Conservation (phyloP, 352 stramenopile species). For the Phytophthora aleatoria region DNA sequence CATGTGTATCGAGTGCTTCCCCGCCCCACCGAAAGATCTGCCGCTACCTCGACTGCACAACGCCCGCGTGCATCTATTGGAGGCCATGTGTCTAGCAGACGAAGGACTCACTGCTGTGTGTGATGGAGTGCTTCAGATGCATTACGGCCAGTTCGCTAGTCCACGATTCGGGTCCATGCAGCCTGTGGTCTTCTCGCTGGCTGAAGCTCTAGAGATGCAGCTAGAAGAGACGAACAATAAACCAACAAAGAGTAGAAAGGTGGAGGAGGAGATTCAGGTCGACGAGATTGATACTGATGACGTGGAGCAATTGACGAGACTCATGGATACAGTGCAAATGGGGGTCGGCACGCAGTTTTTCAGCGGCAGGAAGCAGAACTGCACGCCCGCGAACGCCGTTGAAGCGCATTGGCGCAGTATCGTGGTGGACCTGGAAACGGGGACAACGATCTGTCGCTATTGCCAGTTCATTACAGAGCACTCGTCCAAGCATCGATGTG, state of each 20-base stretch:
- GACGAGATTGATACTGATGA: constrained; percentile 22
- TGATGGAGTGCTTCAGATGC: constrained; percentile 31
- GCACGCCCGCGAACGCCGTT: constrained; percentile 20
- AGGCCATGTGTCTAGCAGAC: constrained; percentile 15
- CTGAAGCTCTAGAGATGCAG: constrained; percentile 18
- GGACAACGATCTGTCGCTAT: constrained; percentile 17
- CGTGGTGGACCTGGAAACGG: constrained; percentile 14
- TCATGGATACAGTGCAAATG: constrained; percentile 29
- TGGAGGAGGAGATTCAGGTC: neutral
- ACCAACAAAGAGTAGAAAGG: neutral
- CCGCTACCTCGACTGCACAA: constrained; percentile 15
- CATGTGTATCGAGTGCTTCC: constrained; percentile 13
- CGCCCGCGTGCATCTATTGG: constrained; percentile 25
- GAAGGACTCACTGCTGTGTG: constrained; percentile 19
- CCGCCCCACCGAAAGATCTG: constrained; percentile 21
- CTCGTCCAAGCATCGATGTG: constrained; percentile 26
- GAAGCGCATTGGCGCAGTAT: constrained; percentile 38
- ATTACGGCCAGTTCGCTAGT: constrained; percentile 22
- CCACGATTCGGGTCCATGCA: constrained; percentile 29
- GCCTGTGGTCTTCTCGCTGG: constrained; percentile 28
- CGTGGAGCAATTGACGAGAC: constrained; percentile 19
- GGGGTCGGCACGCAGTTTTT: constrained; percentile 36
- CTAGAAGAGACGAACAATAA: neutral
- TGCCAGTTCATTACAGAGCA: constrained; percentile 18
- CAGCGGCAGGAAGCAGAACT: constrained; percentile 30